Evolutionary conservation across 495 filamentous ascomycete species (phyloP).

Genomic region (Annulohypoxylon nitens): DNA sequence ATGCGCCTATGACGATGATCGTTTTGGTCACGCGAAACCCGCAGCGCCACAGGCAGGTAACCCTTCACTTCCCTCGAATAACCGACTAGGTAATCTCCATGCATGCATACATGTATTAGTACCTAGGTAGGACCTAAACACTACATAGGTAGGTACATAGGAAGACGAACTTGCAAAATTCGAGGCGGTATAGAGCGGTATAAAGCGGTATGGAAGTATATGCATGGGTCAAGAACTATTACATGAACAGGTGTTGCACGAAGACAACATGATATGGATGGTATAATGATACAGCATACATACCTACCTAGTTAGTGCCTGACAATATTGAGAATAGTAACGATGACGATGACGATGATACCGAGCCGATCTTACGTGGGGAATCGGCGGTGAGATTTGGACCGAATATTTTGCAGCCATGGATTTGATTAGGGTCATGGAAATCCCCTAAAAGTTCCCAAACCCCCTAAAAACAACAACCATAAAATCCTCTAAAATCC

Average conservation of each 20-base stretch:
- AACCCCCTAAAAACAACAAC: not conserved
- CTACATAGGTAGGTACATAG: not conserved
- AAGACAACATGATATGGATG: not conserved
- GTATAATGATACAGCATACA: not conserved
- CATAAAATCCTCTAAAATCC: not conserved
- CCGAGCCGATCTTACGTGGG: conserved; percentile 24
- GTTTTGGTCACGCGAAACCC: conserved; percentile 22
- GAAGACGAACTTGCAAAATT: not conserved
- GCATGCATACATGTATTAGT: not conserved
- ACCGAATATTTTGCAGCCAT: conserved; percentile 14
- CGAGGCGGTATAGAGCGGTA: not conserved
- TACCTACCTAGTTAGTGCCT: not conserved
- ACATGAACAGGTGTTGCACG: not conserved
- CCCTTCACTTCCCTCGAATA: conserved; percentile 11
- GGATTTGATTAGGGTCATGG: not conserved
- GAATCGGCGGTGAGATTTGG: conserved; percentile 43
- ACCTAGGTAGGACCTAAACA: conserved; percentile 8
- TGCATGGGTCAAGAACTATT: not conserved
- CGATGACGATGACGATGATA: conserved; percentile 7
- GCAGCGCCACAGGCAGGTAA: conserved; percentile 16
- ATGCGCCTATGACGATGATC: not conserved
- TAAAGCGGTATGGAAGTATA: not conserved
- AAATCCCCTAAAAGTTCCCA: not conserved
- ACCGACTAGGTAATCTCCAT: not conserved
- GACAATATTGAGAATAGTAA: not conserved